Evolutionary conservation across 2,329 filamentous ascomycete species (phyloP), one percentile per base, ranked within the genome.

Genomic region (Pestalotiopsis sp.): DNA sequence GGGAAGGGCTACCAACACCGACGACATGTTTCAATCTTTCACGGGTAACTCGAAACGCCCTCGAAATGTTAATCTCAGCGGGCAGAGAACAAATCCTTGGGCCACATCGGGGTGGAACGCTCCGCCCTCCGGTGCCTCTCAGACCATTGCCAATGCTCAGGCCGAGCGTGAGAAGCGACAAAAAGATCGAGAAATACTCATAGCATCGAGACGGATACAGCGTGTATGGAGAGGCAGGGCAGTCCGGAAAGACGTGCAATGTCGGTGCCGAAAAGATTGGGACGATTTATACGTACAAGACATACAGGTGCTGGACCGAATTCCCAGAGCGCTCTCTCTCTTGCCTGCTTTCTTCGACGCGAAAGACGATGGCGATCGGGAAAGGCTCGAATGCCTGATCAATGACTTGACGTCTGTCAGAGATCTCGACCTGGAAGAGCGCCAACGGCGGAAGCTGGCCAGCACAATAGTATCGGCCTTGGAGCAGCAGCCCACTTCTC

Each of bases 11-110:
- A 5, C 59, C 25, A 39, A 36, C 59, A 39, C 59, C 27, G 31
- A 14, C 59, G 17, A 77, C 74, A 98, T 98, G 95, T 97, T 96
- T 83, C 91, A 92, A 70, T 94, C 92, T 67, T 99, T 99, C 83
- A 96, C 93, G 27, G 96, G 96, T 74, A 93, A 84, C 81, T 93
- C 94, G 75, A 91, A 93, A 76, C 92, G 93, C 73, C 91, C 92
- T 70, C 91, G 96, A 73, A 95, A 98, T 79, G 94, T 98, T 78
- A 98, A 98, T 81, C 91, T 99, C 70, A 96, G 94, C 73, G 96
- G 94, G 71, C 92, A 95, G 74, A 78, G 76, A 58, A 85, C 85
- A 65, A 97, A 97, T 76, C 93, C 94, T 3, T 97, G 96, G 79
- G 90, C 87, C 70, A 88, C 88, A 73, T 86, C 86, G 39, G 83